phyloP scores from a whole-genome alignment of 805 yeast genomes.

The Brettanomyces naardenensis region DNA sequence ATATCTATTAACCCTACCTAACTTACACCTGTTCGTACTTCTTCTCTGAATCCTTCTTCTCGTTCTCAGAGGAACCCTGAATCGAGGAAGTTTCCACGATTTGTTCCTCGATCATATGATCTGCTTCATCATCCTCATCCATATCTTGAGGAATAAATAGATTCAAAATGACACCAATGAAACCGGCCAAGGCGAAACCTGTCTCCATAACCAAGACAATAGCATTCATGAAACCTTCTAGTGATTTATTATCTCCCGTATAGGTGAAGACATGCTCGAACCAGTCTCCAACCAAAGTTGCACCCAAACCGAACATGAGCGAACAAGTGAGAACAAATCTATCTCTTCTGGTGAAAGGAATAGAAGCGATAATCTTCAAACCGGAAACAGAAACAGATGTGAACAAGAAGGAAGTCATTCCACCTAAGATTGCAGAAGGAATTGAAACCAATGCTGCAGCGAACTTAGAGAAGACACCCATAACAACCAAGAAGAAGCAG shows the following conservation, averaged over 20 bases:
- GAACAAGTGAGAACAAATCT: slow-evolving; percentile 46
- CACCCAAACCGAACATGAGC: slow-evolving; percentile 44
- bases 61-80: slow-evolving; percentile 16
- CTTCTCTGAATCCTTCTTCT: slow-evolving; percentile 9
- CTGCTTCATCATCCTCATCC: slow-evolving; percentile 39
- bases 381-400: slow-evolving; percentile 55
- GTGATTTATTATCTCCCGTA: slow-evolving; percentile 33
- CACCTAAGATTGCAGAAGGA: slow-evolving; percentile 76
- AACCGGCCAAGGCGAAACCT: slow-evolving; percentile 49
- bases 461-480: slow-evolving; percentile 85
- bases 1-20: too few relatives aligned
- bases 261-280: slow-evolving; percentile 43
- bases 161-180: slow-evolving; percentile 43
- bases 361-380: slow-evolving; percentile 43
- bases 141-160: slow-evolving; percentile 39
- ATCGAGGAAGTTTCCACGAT: slow-evolving; percentile 12
- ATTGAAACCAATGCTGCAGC: slow-evolving; percentile 85
- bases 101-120: slow-evolving; percentile 28
- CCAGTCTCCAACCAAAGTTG: slow-evolving; percentile 40
- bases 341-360: slow-evolving; percentile 51
- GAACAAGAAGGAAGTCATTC: slow-evolving; percentile 63
- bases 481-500: slow-evolving; percentile 60
- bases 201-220: slow-evolving; percentile 49
- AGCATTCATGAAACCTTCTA: slow-evolving; percentile 44
- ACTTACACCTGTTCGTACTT: too few relatives aligned